Conservation (phyloP, 2,329 filamentous ascomycete genomes). For the Byssochlamys sp. region DNA sequence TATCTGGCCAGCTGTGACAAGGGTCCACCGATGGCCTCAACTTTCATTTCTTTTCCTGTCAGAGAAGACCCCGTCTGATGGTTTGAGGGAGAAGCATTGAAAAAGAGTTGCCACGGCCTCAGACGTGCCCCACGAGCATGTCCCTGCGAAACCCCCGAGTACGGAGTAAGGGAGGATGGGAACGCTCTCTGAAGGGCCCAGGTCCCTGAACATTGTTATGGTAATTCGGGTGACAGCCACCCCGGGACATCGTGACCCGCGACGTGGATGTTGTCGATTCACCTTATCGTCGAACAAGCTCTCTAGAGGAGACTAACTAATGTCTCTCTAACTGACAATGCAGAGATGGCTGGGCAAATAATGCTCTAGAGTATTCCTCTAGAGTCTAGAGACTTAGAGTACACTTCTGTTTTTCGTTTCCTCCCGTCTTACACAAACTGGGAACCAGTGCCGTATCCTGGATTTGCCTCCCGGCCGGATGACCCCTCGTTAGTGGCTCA, state of each 20-base stretch:
- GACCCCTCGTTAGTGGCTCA: not conserved
- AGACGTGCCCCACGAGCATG: not conserved
- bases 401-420: not conserved
- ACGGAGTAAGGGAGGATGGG: not conserved
- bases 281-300: not conserved
- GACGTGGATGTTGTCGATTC: not conserved
- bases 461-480: not conserved
- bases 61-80: not conserved
- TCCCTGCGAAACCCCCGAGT: not conserved
- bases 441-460: not conserved
- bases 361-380: not conserved
- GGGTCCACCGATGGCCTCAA: conserved; percentile 1
- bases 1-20: not conserved
- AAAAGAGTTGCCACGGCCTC: not conserved
- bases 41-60: conserved; percentile 2
- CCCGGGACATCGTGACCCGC: not conserved
- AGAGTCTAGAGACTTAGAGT: too few species aligned
- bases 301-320: not conserved
- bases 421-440: not conserved
- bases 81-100: not conserved
- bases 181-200: not conserved
- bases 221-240: not conserved
- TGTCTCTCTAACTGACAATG: not conserved
- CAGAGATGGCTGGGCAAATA: not conserved
- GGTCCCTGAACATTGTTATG: not conserved